Evolutionary conservation across 2,329 filamentous ascomycete genomes (phyloP).

Genomic region (Ophiostoma australiae): DNA sequence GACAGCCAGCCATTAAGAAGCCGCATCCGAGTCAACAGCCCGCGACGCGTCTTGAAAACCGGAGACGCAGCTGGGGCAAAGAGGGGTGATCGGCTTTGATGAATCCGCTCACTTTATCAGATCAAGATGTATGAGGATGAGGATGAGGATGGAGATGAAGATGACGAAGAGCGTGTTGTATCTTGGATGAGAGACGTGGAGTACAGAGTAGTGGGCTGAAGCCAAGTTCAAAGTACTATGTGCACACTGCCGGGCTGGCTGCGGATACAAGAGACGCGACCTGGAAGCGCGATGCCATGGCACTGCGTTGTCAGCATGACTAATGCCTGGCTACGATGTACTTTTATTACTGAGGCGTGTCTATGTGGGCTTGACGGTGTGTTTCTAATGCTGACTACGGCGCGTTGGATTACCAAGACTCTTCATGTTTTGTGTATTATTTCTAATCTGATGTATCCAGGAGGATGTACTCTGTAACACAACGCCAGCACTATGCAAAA

Average conservation of each 20-base stretch:
- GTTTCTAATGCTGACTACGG: background rate
- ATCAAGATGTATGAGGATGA: conserved; percentile 20
- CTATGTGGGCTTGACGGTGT: background rate
- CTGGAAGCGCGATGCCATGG: background rate
- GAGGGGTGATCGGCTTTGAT: background rate
- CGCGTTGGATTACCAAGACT: too few species aligned
- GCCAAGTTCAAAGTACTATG: background rate
- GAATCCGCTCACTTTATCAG: conserved; percentile 22
- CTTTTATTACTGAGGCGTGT: background rate
- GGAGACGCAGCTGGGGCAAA: conserved; percentile 5
- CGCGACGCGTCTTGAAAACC: conserved; percentile 10
- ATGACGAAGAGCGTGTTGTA: background rate
- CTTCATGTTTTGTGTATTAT: background rate
- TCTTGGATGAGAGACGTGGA: background rate
- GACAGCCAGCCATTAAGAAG: conserved; percentile 1
- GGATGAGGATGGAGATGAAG: background rate
- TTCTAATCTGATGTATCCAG: too few species aligned
- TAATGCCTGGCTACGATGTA: background rate
- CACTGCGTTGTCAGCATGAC: background rate
- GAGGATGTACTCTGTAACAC: background rate
- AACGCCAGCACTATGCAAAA: conserved; percentile 19
- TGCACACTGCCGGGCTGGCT: background rate
- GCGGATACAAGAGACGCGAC: conserved; percentile 3
- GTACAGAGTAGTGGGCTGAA: background rate
- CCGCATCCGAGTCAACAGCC: conserved; percentile 14